These are phyloP conservation scores for Colletotrichum sp. DNA, from an alignment of 2,329 filamentous ascomycete species.

Conservation along the genomic window DNA sequence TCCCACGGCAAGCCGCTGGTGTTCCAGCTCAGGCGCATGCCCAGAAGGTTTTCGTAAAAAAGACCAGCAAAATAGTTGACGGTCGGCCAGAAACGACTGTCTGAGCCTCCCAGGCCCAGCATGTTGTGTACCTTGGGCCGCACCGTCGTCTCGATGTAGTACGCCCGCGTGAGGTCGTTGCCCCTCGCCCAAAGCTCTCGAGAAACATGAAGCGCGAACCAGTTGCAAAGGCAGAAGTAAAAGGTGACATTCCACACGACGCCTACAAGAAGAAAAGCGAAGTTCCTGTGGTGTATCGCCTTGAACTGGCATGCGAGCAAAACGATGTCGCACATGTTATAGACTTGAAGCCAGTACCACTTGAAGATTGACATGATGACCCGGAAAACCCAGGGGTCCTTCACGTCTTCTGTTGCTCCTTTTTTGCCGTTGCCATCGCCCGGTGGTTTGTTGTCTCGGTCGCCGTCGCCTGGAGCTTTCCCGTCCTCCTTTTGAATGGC, in stretches of 20 bases:
- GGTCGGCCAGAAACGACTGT: background rate
- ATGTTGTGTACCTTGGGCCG: background rate
- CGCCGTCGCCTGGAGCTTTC: background rate
- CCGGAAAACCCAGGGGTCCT: background rate
- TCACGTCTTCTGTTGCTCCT: background rate
- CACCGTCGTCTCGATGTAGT: background rate
- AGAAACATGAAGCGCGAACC: background rate
- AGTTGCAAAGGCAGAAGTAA: background rate
- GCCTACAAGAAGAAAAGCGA: background rate
- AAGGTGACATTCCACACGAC: background rate
- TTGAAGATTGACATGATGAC: background rate
- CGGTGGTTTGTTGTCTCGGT: background rate
- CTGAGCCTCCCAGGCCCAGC: background rate
- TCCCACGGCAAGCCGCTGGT: background rate
- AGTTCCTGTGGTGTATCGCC: background rate
- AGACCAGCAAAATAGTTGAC: background rate
- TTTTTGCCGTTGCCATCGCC: background rate
- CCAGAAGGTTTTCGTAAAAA: background rate
- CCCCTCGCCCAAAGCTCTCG: background rate
- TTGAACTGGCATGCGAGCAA: background rate
- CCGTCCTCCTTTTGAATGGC: background rate
- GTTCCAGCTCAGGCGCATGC: background rate
- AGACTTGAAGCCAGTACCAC: background rate
- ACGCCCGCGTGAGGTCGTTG: constrained; percentile 4
- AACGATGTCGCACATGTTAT: background rate